These are phyloP conservation scores for Kuraishia cidri DNA, from an alignment of 805 yeast species.

Conservation along the genomic window DNA sequence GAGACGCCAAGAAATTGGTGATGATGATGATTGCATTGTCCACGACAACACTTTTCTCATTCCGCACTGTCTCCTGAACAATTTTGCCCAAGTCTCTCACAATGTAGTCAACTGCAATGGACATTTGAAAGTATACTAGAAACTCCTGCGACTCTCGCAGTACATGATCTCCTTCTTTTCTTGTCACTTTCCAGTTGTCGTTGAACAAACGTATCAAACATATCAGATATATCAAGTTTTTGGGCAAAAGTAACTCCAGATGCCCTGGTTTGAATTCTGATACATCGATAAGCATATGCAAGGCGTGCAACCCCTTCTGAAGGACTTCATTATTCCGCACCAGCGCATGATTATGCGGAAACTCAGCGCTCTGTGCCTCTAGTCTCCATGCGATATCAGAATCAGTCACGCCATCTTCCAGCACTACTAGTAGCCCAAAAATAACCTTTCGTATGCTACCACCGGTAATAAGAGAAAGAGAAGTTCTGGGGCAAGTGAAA, in stretches of 20 bases:
- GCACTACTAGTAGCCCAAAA: too few species aligned
- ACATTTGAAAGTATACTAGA: constrained; percentile 35
- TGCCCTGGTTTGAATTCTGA: not conserved
- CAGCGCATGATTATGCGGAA: not conserved
- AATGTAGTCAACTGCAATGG: constrained; percentile 12
- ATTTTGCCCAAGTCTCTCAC: constrained; percentile 15
- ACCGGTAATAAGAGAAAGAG: constrained; percentile 26
- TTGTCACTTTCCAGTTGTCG: not conserved
- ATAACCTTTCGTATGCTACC: not conserved
- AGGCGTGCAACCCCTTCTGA: not conserved
- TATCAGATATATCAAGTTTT: not conserved
- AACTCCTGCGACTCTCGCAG: constrained; percentile 42
- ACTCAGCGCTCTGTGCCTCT: too few species aligned
- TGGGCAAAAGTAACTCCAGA: not conserved
- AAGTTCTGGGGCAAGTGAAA: constrained; percentile 33
- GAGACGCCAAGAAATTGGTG: constrained; percentile 20
- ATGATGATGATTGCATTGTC: constrained; percentile 26
- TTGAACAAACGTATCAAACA: not conserved
- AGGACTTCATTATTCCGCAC: too few species aligned
- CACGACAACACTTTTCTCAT: constrained; percentile 8
- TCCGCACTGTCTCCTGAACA: constrained; percentile 9
- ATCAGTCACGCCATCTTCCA: not conserved
- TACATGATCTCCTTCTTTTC: constrained; percentile 5
- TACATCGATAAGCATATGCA: not conserved
- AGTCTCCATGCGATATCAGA: not conserved